These are phyloP conservation scores for Blastocystis sp. DNA, from an alignment of 352 stramenopile species.

Conservation along the genomic window DNA sequence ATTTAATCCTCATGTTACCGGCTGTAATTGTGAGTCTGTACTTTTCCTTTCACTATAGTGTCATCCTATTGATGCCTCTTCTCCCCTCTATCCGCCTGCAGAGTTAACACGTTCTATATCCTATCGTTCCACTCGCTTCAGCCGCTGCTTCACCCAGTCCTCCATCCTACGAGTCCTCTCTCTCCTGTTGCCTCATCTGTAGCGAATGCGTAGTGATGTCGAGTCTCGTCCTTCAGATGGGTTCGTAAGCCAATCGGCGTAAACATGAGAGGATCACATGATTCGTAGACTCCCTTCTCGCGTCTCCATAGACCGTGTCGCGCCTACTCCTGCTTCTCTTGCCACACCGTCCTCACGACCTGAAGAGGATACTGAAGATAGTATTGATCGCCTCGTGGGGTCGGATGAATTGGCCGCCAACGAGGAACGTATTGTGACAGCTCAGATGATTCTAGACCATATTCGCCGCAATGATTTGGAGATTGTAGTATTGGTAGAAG, in stretches of 20 bases:
- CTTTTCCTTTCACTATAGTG: not conserved
- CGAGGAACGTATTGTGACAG: not conserved
- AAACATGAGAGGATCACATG: not conserved
- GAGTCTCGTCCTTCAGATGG: not conserved
- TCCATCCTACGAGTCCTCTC: not conserved
- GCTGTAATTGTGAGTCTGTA: not conserved
- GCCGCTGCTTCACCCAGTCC: slow-evolving; percentile 30
- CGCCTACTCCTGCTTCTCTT: not conserved
- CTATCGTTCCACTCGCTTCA: not conserved
- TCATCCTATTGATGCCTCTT: slow-evolving; percentile 17
- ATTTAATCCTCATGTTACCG: slow-evolving; percentile 10
- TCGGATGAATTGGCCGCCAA: not conserved
- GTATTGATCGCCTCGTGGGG: not conserved
- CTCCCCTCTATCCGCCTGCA: not conserved
- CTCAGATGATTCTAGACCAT: slow-evolving; percentile 67
- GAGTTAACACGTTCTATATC: not conserved
- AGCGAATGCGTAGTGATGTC: too few relatives aligned
- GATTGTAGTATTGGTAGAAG: slow-evolving; percentile 88
- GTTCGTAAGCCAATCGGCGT: not conserved
- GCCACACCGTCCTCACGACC: not conserved
- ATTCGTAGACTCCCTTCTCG: not conserved
- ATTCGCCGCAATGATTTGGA: slow-evolving; percentile 76
- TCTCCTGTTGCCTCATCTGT: not conserved
- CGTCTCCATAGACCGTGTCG: not conserved
- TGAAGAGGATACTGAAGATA: not conserved